Evolutionary conservation across 352 stramenopile genomes (phyloP).

Genomic region (Globisporangium irregulare): DNA sequence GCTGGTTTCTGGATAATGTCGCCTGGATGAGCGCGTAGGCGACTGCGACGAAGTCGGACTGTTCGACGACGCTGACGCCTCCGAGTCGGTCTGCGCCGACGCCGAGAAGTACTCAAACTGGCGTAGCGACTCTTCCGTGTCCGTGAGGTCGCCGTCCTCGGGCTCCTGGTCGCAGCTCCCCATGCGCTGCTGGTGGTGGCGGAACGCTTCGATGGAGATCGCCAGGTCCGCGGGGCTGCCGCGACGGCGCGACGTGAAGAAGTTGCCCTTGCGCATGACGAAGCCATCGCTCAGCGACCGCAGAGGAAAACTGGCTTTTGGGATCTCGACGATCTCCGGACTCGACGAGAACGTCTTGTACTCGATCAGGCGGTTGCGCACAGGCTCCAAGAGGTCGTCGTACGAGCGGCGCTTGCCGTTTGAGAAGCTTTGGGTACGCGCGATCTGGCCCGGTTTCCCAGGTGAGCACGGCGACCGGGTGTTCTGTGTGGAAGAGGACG

Average conservation of each 20-base stretch:
- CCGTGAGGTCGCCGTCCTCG: slow-evolving; percentile 31
- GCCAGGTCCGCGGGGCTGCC: slow-evolving; percentile 67
- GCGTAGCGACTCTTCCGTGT: slow-evolving; percentile 44
- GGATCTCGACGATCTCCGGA: slow-evolving; percentile 34
- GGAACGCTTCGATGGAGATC: slow-evolving; percentile 77
- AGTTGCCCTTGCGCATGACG: slow-evolving; percentile 59
- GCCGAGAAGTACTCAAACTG: slow-evolving; percentile 36
- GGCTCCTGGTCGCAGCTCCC: slow-evolving; percentile 34
- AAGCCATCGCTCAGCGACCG: slow-evolving; percentile 79
- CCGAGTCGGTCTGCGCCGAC: slow-evolving; percentile 13
- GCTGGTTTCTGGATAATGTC: slow-evolving; percentile 5
- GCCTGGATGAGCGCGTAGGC: slow-evolving; percentile 28
- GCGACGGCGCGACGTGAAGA: slow-evolving; percentile 63
- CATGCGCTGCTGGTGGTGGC: slow-evolving; percentile 61
- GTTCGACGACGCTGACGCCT: neutral
- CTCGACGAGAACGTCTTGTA: slow-evolving; percentile 77
- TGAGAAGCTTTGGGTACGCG: slow-evolving; percentile 51
- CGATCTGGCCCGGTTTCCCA: neutral
- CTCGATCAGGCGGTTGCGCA: slow-evolving; percentile 72
- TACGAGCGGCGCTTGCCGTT: slow-evolving; percentile 57
- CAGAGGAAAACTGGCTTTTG: slow-evolving; percentile 59
- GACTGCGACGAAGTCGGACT: slow-evolving; percentile 14
- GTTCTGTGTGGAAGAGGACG: neutral
- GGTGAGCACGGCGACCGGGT: neutral
- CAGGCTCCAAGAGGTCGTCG: slow-evolving; percentile 68